Base-by-base conservation (phyloP, 164 flowering plant species). In the Stephania yunnanensis region DNA sequence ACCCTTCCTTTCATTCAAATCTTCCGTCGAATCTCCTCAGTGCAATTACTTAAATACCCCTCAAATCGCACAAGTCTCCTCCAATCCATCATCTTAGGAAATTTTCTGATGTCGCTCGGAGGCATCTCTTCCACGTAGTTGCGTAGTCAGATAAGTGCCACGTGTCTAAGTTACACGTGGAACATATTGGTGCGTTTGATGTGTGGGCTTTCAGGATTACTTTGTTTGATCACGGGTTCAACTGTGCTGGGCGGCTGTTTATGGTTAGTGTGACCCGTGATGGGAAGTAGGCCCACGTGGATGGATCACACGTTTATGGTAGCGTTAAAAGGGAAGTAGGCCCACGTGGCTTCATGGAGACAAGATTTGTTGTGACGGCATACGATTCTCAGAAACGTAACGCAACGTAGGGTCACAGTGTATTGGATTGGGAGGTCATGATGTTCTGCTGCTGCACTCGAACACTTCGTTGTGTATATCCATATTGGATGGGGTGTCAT, bases 11-110 rank as follows among this genome's bases (percentile, higher is more conserved):
- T 12, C n/a, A 42, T 70, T 46, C 46, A 70, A 15, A 45, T 19
- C 46, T 19, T 10, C 17, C 3, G 64, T 11, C 2, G 25, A 46
- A 25, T 25, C 2, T 70, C 19, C 29, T 10, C 9, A 0, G 1
- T 5, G 71, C 22, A 17, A 45, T 70, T 70, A 70, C 72, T 25
- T 70, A 45, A 45, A n/a, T 70, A 15, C 72, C 72, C 48, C 72
- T 70, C 29, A 6, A 29, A 19, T 13, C 9, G 12, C 72, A 25
- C 25, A 25, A 25, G 50, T 46, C 10, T 46, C 50, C 50, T 46
- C 7, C 50, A 6, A 6, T 6, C 10, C 10, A 46, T 46, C 10
- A 1, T 46, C 10, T 6, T 1, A 58, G n/a, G 64, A 58, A 17
- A 58, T 17, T 22, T 22, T 17, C 64, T 17, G 64, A 22, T 58